phyloP scores from a whole-genome alignment of 352 stramenopile species.

The Discostella stelligera region DNA sequence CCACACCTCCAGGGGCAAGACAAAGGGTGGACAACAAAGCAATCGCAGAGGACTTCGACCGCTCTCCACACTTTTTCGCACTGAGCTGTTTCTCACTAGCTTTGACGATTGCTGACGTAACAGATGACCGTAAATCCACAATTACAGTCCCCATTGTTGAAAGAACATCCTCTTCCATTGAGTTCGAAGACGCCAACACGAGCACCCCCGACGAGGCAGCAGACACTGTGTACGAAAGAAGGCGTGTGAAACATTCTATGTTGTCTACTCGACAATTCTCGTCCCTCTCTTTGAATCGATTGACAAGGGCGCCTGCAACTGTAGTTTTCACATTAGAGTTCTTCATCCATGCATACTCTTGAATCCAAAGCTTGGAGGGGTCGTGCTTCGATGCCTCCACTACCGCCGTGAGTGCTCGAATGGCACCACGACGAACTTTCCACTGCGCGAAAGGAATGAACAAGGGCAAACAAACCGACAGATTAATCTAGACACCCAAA shows the following conservation, averaged over 20 bases:
- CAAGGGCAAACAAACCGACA: constrained; percentile 44
- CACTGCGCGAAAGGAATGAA: constrained; percentile 69
- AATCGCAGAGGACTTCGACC: constrained; percentile 74
- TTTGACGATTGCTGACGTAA: constrained; percentile 70
- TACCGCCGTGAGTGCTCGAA: constrained; percentile 74
- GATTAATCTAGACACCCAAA: not conserved
- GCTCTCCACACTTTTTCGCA: constrained; percentile 73
- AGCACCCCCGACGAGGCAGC: constrained; percentile 62
- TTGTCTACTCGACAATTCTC: constrained; percentile 98
- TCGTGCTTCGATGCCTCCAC: constrained; percentile 88
- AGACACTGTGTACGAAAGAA: constrained; percentile 87
- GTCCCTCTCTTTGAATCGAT: constrained; percentile 91
- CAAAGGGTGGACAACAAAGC: constrained; percentile 74
- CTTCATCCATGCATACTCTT: constrained; percentile 54
- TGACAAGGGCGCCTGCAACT: constrained; percentile 79
- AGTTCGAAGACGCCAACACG: constrained; percentile 34
- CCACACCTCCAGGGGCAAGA: constrained; percentile 69
- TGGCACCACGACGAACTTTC: constrained; percentile 90
- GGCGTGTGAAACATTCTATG: constrained; percentile 91
- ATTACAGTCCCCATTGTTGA: constrained; percentile 29
- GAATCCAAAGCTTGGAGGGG: constrained; percentile 87
- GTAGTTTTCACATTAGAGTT: constrained; percentile 63
- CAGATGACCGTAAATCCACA: constrained; percentile 70
- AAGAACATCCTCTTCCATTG: constrained; percentile 47
- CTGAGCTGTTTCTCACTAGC: constrained; percentile 78